Evolutionary conservation across 768 basidiomycete genomes (phyloP).

Genomic region (Neoboletus magnificus): DNA sequence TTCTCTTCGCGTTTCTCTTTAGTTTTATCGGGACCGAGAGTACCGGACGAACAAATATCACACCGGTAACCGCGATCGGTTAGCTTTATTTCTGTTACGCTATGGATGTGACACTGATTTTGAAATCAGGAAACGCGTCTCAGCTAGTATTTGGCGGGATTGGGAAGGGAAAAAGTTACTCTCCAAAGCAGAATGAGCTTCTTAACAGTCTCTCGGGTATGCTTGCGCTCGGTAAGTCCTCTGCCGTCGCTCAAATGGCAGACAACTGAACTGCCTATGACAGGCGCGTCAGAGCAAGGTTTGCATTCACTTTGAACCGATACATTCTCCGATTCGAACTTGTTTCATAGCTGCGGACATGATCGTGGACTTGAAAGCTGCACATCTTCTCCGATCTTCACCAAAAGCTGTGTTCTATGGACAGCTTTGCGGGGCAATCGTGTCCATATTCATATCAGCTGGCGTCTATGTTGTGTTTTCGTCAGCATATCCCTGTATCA

Average conservation of each 20-base stretch:
- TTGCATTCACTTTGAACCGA: background rate
- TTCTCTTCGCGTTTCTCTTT: too few relatives aligned
- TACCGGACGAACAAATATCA: too few relatives aligned
- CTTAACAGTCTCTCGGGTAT: background rate
- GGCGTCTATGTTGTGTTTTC: background rate
- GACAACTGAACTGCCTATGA: background rate
- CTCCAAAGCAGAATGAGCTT: background rate
- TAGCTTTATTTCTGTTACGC: background rate
- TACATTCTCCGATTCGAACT: background rate
- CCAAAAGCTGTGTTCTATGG: background rate
- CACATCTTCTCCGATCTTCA: conserved; percentile 1
- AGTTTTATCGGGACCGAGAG: too few relatives aligned
- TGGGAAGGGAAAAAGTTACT: background rate
- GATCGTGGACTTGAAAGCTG: background rate
- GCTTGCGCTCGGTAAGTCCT: background rate
- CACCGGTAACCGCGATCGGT: too few relatives aligned
- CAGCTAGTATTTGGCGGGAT: background rate
- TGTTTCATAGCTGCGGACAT: background rate
- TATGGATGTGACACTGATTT: background rate
- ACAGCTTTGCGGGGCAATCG: background rate
- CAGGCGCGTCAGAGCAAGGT: conserved; percentile 1
- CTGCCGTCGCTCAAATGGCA: background rate
- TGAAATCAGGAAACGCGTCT: background rate
- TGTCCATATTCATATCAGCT: conserved; percentile 1
- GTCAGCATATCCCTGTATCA: background rate